Percentiles rank a stretch among this genome's conserved stretches.
These are phyloP conservation scores for Chenopodium suecicum DNA, from an alignment of 148 eudicot species.

Conservation along the genomic window DNA sequence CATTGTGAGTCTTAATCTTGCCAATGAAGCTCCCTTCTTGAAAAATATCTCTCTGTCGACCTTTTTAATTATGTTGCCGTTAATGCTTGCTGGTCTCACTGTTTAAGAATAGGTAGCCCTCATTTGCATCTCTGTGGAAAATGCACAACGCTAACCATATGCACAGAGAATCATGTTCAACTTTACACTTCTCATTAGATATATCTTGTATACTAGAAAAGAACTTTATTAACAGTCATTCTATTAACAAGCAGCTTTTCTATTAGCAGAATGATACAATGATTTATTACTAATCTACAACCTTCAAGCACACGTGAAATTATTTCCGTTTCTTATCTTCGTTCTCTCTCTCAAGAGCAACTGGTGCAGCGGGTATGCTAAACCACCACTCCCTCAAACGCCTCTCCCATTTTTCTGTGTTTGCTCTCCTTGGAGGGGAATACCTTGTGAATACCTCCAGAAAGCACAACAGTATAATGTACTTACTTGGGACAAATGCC, in stretches of 20 bases:
- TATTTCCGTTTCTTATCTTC: constrained; percentile 72
- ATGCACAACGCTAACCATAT: too few species aligned
- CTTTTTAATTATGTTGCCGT: neutral
- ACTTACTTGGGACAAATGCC: constrained; percentile 59
- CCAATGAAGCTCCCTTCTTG: neutral
- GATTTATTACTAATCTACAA: constrained; percentile 15
- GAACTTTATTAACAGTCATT: neutral
- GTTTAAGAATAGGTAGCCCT: too few species aligned
- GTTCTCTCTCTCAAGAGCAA: constrained; percentile 54
- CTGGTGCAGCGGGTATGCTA: constrained; percentile 95
- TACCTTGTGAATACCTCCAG: constrained; percentile 69
- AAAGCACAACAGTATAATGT: constrained; percentile 46
- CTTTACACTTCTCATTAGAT: constrained; percentile 7
- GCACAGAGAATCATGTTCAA: neutral
- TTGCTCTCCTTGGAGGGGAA: constrained; percentile 68
- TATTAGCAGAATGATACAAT: constrained; percentile 1
- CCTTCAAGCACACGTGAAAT: neutral
- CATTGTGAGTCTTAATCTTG: neutral
- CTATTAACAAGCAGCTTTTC: constrained; percentile 5
- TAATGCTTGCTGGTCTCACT: too few species aligned
- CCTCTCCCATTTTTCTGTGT: constrained; percentile 70
- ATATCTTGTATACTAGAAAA: neutral
- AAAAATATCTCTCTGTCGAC: neutral
- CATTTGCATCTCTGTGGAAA: too few species aligned
- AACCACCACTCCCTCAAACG: constrained; percentile 95